A percentile compares a stretch with the other conserved stretches of the same genome.
Conservation (phyloP, 257 asterid genomes). For the Leonotis leonurus region DNA sequence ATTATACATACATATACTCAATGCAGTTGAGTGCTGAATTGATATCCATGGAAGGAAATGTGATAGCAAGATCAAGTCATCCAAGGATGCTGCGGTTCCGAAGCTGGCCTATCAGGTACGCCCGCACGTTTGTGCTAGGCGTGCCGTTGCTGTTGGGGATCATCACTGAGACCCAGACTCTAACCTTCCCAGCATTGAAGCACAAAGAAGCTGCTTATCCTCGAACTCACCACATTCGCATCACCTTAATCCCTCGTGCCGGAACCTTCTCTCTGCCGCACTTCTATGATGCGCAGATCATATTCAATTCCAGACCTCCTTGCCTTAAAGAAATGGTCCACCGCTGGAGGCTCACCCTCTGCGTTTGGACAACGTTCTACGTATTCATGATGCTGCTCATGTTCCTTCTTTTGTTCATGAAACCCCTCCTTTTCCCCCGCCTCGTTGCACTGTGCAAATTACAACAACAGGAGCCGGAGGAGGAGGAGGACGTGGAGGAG, state of each 20-base stretch:
- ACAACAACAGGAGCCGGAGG: no score
- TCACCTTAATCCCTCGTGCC: conserved; percentile 52
- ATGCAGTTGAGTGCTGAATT: conserved; percentile 55
- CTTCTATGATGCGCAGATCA: conserved; percentile 47
- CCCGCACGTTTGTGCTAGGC: conserved; percentile 47
- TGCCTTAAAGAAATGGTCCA: conserved; percentile 51
- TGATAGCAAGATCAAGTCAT: conserved; percentile 46
- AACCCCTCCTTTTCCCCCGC: conserved; percentile 41
- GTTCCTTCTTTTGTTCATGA: conserved; percentile 33
- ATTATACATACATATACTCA: not conserved
- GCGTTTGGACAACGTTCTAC: conserved; percentile 58
- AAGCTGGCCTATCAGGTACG: conserved; percentile 64
- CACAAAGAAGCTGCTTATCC: conserved; percentile 48
- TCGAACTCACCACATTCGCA: conserved; percentile 37
- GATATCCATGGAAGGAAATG: conserved; percentile 34
- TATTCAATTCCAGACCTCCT: conserved; percentile 46
- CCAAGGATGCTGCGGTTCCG: conserved; percentile 65
- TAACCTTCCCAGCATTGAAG: conserved; percentile 41
- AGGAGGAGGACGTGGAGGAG: no score
- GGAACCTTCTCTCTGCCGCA: conserved; percentile 61
- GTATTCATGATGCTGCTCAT: conserved; percentile 33
- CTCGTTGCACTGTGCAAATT: no score
- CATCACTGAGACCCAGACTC: conserved; percentile 46
- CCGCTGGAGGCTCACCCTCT: conserved; percentile 66
- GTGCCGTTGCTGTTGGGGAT: conserved; percentile 60